Evolutionary conservation across 805 yeast genomes (phyloP), one percentile per base, ranked within the genome.

Genomic region (Kluyveromyces siamensis): DNA sequence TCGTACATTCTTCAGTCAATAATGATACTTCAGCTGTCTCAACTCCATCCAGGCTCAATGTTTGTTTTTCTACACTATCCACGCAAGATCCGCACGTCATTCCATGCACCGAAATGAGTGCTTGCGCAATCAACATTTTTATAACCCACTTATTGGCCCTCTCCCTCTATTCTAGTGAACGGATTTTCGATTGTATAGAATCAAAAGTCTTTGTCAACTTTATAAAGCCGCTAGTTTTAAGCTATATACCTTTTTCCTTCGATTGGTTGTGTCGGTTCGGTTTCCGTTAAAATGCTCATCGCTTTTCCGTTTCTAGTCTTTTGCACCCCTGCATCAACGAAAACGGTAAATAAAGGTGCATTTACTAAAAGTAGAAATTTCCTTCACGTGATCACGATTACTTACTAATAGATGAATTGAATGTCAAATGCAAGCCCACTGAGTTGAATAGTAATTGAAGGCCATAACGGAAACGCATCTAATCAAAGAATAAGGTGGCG

Each of bases 21-120:
- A 87, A 72, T 1, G 96, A 84, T 1, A 90, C 86, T 4, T 75
- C 71, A 1, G 74, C 86, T 14, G 65, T 60, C 1, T 57, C 41
- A 8, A 87, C 86, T 2, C 83, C 83, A 0, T 70, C 66, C 9
- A 79, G 44, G 1, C 58, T 59, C 48, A 71, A 65, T 25, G 87
- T 57, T 0, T 81, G 81, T 21, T 66, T 67, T 1, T 81, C 76
- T 16, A 91, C 77, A 0, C 95, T 71, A 1, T 82, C 73, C 0
- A 84, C 76, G 61, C 98, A 91, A 1, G 96, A 78, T 2, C 95
- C 83, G 60, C 98, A 91, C 8, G 97, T 89, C 98, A 91, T 91
- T 6, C 98, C 98, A 13, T 68, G 53, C 9, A 73, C 63, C n/a
- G 41, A 48, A 19, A 55, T 45, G n/a, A 48, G 41, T n/a, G 48